Evolutionary conservation across 345 rosid species (phyloP).

Genomic region (Gossypium sturtianum): DNA sequence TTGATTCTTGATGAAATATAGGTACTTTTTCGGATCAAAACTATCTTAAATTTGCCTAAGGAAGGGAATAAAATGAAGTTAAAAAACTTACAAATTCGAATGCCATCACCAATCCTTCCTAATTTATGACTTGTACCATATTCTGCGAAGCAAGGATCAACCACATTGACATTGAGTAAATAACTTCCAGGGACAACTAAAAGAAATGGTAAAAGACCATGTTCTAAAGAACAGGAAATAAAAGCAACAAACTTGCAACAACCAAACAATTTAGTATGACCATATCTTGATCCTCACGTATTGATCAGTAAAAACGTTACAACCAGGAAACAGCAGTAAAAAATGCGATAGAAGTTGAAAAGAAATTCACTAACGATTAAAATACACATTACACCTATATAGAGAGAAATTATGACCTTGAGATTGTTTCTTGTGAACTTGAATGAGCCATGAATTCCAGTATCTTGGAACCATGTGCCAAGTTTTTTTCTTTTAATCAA

Average conservation of each 20-base stretch:
- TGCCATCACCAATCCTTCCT: constrained; percentile 82
- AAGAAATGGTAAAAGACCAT: not conserved
- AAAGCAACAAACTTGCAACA: not conserved
- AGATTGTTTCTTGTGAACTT: too few species aligned
- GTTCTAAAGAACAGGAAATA: not conserved
- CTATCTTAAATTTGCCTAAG: not conserved
- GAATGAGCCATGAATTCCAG: too few species aligned
- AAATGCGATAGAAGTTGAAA: not conserved
- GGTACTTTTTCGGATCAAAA: not conserved
- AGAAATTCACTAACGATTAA: too few species aligned
- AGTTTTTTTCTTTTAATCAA: too few species aligned
- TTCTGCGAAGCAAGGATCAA: constrained; percentile 41
- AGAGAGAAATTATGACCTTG: too few species aligned
- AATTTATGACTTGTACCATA: constrained; percentile 65
- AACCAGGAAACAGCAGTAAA: not conserved
- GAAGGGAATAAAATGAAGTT: not conserved
- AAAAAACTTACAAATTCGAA: constrained; percentile 74
- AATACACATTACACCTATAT: too few species aligned
- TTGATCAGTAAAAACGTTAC: not conserved
- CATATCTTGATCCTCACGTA: not conserved
- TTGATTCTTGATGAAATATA: not conserved
- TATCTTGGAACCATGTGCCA: too few species aligned
- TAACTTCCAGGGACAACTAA: not conserved
- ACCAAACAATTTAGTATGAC: not conserved
- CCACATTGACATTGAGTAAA: not conserved